phyloP scores from a whole-genome alignment of 1,284 basidiomycete genomes.

The Sporisorium graminicola region DNA sequence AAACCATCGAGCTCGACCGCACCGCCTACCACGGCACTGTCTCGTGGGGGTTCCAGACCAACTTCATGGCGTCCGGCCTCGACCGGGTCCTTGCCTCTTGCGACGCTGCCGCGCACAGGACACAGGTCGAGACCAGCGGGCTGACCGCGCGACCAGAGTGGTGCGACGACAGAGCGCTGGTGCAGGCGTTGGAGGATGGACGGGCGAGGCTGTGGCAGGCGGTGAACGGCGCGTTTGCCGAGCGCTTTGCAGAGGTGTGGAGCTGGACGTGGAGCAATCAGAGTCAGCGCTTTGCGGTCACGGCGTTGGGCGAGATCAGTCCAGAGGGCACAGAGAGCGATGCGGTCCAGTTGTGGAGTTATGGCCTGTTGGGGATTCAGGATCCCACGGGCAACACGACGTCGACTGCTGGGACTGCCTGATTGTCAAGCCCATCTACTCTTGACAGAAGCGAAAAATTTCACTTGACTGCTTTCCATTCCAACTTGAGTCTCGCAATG shows the following conservation, averaged over 20 bases:
- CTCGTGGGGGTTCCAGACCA: constrained; percentile 72
- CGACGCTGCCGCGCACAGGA: constrained; percentile 51
- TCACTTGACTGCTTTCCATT: too few species aligned
- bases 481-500: too few species aligned
- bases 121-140: constrained; percentile 35
- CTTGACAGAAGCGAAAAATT: too few species aligned
- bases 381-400: constrained; percentile 53
- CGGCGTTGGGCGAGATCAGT: constrained; percentile 34
- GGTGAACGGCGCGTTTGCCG: constrained; percentile 69
- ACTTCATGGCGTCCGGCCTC: constrained; percentile 72
- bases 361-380: constrained; percentile 69
- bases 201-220: constrained; percentile 71
- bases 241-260: constrained; percentile 49
- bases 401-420: not conserved
- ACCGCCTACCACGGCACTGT: constrained; percentile 73
- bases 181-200: constrained; percentile 66
- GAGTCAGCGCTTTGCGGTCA: constrained; percentile 30
- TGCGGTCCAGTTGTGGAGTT: constrained; percentile 71
- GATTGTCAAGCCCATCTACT: not conserved
- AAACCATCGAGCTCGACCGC: constrained; percentile 70
- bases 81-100: constrained; percentile 71
- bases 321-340: constrained; percentile 70
- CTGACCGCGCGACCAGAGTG: constrained; percentile 64
- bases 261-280: constrained; percentile 41
- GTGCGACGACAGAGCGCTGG: constrained; percentile 70